Evolutionary conservation across 306 rosid species (phyloP).

Genomic region (Lithocarpus polystachyus): DNA sequence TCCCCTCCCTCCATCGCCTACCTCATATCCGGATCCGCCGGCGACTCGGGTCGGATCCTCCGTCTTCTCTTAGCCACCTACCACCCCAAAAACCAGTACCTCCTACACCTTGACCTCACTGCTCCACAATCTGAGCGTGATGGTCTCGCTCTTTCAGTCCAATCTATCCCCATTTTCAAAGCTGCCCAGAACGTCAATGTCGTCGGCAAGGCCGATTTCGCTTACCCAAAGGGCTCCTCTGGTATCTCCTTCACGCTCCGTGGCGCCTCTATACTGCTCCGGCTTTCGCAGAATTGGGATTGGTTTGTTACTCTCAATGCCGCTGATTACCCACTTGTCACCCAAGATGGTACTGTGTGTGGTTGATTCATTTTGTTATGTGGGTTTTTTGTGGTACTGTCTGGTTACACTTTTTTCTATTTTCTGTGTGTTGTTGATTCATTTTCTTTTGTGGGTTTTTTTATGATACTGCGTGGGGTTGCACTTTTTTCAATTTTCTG

Average conservation of each 20-base stretch:
- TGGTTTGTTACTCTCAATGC: slow-evolving; percentile 75
- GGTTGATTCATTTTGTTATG: too few relatives aligned
- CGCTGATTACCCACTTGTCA: slow-evolving; percentile 75
- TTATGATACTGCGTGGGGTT: not conserved
- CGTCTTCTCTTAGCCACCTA: slow-evolving; percentile 55
- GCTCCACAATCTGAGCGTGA: slow-evolving; percentile 67
- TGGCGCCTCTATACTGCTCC: slow-evolving; percentile 75
- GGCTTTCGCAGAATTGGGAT: slow-evolving; percentile 72
- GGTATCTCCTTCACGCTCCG: slow-evolving; percentile 66
- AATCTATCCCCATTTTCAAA: slow-evolving; percentile 54
- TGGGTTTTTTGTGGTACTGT: not conserved
- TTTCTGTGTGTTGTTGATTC: slow-evolving; percentile 5
- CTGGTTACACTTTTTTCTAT: not conserved
- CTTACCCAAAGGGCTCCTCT: slow-evolving; percentile 64
- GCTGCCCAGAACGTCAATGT: slow-evolving; percentile 87
- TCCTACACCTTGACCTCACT: slow-evolving; percentile 75
- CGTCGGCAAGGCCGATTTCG: slow-evolving; percentile 77
- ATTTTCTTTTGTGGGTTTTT: not conserved
- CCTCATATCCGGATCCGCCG: slow-evolving; percentile 65
- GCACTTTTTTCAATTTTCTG: not conserved
- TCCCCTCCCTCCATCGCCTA: slow-evolving; percentile 72
- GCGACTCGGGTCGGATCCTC: slow-evolving; percentile 53
- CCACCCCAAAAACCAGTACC: slow-evolving; percentile 82
- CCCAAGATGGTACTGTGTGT: slow-evolving; percentile 72
- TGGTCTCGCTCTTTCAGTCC: slow-evolving; percentile 53